Evolutionary conservation across 495 filamentous ascomycete genomes (phyloP).

Genomic region (Jackrogersella minutella): DNA sequence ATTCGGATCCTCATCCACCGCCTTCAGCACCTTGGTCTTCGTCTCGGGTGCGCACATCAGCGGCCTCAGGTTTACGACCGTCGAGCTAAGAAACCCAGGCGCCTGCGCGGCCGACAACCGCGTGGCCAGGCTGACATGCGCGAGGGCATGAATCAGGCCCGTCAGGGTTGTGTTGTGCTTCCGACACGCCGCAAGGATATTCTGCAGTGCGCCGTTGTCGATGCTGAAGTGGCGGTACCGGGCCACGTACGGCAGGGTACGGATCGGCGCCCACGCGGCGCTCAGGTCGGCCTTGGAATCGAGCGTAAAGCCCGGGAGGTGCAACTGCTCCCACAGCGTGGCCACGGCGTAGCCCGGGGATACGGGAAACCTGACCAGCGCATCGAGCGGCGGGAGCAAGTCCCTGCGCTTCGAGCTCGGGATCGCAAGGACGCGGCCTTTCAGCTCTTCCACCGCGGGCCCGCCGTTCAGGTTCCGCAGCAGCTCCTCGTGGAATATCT

Average conservation of each 20-base stretch:
- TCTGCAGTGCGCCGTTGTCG: conserved; percentile 14
- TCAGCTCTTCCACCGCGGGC: neutral
- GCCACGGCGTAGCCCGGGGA: conserved; percentile 13
- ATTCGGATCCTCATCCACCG: neutral
- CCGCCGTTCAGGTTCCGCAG: conserved; percentile 36
- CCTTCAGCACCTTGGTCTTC: neutral
- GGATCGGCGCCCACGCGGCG: conserved; percentile 45
- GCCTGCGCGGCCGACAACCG: conserved; percentile 24
- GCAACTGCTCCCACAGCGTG: conserved; percentile 27
- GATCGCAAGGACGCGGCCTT: conserved; percentile 28
- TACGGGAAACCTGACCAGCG: conserved; percentile 29
- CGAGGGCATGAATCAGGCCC: conserved; percentile 45
- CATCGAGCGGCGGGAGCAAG: conserved; percentile 23
- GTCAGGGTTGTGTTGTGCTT: conserved; percentile 45
- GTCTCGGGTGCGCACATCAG: conserved; percentile 14
- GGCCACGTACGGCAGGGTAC: conserved; percentile 31
- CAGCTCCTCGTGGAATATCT: conserved; percentile 45
- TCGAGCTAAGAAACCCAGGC: conserved; percentile 37
- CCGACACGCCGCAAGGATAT: conserved; percentile 41
- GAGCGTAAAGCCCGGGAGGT: conserved; percentile 1
- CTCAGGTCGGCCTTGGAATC: neutral
- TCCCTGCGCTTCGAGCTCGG: conserved; percentile 14
- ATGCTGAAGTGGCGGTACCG: conserved; percentile 42
- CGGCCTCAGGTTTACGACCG: conserved; percentile 47
- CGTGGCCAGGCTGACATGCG: conserved; percentile 35